A percentile compares a stretch with the other conserved stretches of the same genome.
Conservation (phyloP, 495 filamentous ascomycete species). For the Xanthoparmelia taractica region DNA sequence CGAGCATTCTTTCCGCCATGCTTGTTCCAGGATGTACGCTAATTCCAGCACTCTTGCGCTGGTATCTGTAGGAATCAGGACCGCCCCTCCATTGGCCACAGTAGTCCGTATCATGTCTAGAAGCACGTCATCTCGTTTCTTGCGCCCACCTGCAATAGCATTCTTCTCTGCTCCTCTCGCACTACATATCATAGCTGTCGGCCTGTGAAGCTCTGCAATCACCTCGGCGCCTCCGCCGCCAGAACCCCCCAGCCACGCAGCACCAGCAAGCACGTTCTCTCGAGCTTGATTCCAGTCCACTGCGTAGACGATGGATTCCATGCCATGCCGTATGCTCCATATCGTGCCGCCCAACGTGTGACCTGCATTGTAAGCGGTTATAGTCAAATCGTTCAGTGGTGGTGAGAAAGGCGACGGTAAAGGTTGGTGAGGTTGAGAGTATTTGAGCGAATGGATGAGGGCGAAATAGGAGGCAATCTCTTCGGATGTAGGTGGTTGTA, state of each 20-base stretch:
- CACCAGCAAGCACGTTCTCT: constrained; percentile 87
- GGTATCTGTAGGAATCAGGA: constrained; percentile 90
- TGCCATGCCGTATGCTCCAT: constrained; percentile 96
- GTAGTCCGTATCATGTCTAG: constrained; percentile 71
- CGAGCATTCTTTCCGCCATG: constrained; percentile 68
- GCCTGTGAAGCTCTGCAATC: constrained; percentile 85
- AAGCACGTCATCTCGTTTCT: constrained; percentile 76
- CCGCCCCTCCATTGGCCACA: constrained; percentile 76
- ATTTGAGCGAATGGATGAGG: constrained; percentile 89
- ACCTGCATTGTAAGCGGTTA: constrained; percentile 94
- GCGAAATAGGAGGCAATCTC: constrained; percentile 91
- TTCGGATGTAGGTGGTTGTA: constrained; percentile 71
- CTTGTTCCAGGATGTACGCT: constrained; percentile 83
- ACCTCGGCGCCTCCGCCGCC: constrained; percentile 79
- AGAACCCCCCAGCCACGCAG: constrained; percentile 81
- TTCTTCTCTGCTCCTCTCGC: constrained; percentile 69
- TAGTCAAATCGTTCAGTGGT: constrained; percentile 81
- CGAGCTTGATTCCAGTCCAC: constrained; percentile 95
- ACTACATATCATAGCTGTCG: constrained; percentile 88
- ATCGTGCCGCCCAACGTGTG: constrained; percentile 95
- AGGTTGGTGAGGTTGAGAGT: constrained; percentile 90
- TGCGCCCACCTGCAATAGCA: constrained; percentile 59
- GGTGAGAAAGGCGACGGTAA: constrained; percentile 78
- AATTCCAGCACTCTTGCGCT: constrained; percentile 90
- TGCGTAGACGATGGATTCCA: constrained; percentile 95